Conservation (phyloP, 2,329 filamentous ascomycete species). For the Penicillium sclerotigenum region DNA sequence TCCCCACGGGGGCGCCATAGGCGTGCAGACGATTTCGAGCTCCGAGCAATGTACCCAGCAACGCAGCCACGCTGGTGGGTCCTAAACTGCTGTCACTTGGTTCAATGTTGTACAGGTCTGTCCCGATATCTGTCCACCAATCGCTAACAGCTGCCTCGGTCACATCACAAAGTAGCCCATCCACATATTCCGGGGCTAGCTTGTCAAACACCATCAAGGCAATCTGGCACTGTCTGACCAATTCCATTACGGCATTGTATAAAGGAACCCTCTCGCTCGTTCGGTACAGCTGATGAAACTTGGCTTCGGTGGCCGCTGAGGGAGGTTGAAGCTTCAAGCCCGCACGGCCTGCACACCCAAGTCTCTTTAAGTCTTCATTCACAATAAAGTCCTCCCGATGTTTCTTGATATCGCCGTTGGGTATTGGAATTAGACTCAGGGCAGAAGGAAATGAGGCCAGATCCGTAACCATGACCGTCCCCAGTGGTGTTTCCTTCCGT, state of each 20-base stretch:
- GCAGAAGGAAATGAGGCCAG: conserved; percentile 87
- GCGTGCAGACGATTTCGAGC: conserved; percentile 85
- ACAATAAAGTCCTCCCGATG: conserved; percentile 84
- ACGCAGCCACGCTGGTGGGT: conserved; percentile 81
- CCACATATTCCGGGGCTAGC: conserved; percentile 81
- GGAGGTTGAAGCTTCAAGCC: conserved; percentile 78
- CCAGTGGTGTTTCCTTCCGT: conserved; percentile 74
- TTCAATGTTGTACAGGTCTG: conserved; percentile 87
- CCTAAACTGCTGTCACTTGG: conserved; percentile 90
- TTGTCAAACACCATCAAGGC: conserved; percentile 85
- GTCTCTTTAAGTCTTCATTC: conserved; percentile 87
- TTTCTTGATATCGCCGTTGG: conserved; percentile 76
- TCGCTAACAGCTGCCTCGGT: conserved; percentile 87
- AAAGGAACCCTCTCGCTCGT: conserved; percentile 79
- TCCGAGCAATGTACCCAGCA: conserved; percentile 85
- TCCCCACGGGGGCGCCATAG: conserved; percentile 76
- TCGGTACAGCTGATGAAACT: conserved; percentile 87
- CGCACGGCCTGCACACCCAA: conserved; percentile 87
- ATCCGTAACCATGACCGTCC: conserved; percentile 90
- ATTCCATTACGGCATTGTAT: conserved; percentile 74
- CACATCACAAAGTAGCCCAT: conserved; percentile 87
- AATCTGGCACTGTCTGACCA: conserved; percentile 87
- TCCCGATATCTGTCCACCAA: conserved; percentile 95
- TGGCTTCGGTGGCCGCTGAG: conserved; percentile 76
- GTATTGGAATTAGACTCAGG: conserved; percentile 85